Conservation (phyloP, 257 asterid genomes). For the Osmanthus fragrans region DNA sequence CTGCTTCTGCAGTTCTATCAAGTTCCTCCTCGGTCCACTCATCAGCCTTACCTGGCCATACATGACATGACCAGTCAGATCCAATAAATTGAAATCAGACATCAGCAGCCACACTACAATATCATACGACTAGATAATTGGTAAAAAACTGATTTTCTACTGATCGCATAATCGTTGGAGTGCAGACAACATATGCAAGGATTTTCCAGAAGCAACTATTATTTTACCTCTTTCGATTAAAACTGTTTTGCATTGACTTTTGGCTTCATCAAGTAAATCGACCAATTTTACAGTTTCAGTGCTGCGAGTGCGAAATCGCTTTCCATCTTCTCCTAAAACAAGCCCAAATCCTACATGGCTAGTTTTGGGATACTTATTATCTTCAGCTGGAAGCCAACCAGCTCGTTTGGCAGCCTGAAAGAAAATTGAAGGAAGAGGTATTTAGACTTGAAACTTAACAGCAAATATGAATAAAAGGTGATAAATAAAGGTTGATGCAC, state of each 20-base stretch:
- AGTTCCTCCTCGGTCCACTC: slow-evolving; percentile 91
- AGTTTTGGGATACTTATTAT: slow-evolving; percentile 61
- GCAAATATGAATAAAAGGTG: neutral
- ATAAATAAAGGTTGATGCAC: slow-evolving; percentile 1
- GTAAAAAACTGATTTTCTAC: neutral
- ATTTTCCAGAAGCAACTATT: slow-evolving; percentile 3
- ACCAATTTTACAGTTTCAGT: slow-evolving; percentile 87
- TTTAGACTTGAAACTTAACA: slow-evolving; percentile 17
- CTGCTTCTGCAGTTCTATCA: slow-evolving; percentile 88
- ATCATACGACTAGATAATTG: neutral
- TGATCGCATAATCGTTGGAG: neutral
- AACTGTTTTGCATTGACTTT: slow-evolving; percentile 68
- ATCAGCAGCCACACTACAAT: neutral
- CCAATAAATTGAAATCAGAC: neutral
- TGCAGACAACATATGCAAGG: slow-evolving; percentile 7
- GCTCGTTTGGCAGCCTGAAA: slow-evolving; percentile 85
- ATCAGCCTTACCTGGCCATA: slow-evolving; percentile 62
- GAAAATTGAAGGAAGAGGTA: slow-evolving; percentile 23
- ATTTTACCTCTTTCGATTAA: slow-evolving; percentile 73
- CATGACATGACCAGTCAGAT: neutral
- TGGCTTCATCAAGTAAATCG: slow-evolving; percentile 93
- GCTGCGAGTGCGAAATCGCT: slow-evolving; percentile 85
- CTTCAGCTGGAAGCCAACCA: slow-evolving; percentile 89
- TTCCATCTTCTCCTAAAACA: slow-evolving; percentile 93
- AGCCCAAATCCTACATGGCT: slow-evolving; percentile 94